A percentile compares a stretch with the other conserved stretches of the same genome.
phyloP scores from a whole-genome alignment of 2,329 filamentous ascomycete species.

The Mariannaea sp. region DNA sequence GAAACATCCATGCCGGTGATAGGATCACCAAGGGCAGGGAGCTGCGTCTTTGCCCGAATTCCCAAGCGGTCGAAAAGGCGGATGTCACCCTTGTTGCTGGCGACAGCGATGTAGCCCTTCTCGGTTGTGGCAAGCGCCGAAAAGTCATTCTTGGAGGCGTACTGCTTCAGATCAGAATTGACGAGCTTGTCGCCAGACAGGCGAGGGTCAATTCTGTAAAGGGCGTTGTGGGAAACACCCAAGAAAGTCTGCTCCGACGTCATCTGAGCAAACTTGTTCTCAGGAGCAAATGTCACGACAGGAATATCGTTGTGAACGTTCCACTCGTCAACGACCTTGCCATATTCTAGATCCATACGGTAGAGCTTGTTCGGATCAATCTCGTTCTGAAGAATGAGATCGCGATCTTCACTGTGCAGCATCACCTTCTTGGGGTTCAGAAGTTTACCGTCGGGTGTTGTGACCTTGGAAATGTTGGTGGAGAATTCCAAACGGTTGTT shows the following conservation, averaged over 20 bases:
- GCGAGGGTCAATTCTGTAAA: slow-evolving; percentile 93
- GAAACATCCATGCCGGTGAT: slow-evolving; percentile 96
- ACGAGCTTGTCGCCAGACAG: slow-evolving; percentile 90
- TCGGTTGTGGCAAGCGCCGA: slow-evolving; percentile 92
- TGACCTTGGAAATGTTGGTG: slow-evolving; percentile 95
- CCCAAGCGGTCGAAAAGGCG: slow-evolving; percentile 95
- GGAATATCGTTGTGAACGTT: slow-evolving; percentile 96
- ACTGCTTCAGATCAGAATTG: slow-evolving; percentile 91
- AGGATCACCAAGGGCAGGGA: slow-evolving; percentile 91
- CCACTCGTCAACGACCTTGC: slow-evolving; percentile 98
- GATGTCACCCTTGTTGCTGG: slow-evolving; percentile 97
- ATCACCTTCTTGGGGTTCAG: slow-evolving; percentile 98
- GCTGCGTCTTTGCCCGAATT: slow-evolving; percentile 96
- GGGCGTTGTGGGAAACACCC: slow-evolving; percentile 87
- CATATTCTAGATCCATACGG: slow-evolving; percentile 96
- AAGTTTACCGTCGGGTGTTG: slow-evolving; percentile 81
- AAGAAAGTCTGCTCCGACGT: slow-evolving; percentile 94
- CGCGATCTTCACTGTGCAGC: slow-evolving; percentile 87
- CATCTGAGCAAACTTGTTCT: slow-evolving; percentile 98
- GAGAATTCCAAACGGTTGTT: slow-evolving; percentile 95
- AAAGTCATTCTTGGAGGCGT: slow-evolving; percentile 96
- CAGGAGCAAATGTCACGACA: slow-evolving; percentile 88
- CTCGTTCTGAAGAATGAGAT: slow-evolving; percentile 86
- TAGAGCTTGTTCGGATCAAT: slow-evolving; percentile 88
- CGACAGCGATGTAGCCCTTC: slow-evolving; percentile 95